Conservation (phyloP, 768 basidiomycete species). For the Polyporus arcularius region DNA sequence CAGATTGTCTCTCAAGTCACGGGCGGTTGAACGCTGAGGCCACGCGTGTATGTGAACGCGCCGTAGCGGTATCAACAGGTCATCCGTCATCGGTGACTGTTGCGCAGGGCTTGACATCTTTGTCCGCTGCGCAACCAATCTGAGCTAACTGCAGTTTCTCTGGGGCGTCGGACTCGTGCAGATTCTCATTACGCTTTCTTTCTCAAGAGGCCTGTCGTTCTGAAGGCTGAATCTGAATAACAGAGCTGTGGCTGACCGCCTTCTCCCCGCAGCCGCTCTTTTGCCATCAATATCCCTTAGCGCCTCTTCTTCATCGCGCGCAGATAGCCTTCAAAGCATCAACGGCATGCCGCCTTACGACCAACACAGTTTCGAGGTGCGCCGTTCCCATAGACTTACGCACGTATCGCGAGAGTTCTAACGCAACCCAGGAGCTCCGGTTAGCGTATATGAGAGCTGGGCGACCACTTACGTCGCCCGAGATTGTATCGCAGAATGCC, state of each 20-base stretch:
- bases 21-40: no score
- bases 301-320: not conserved
- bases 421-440: slow-evolving; percentile 47
- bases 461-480: slow-evolving; percentile 47
- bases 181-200: no score
- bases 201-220: no score
- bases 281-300: slow-evolving; percentile 17
- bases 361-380: slow-evolving; percentile 53
- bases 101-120: no score
- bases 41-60: no score
- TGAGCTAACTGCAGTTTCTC: no score
- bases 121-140: no score
- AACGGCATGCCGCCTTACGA: slow-evolving; percentile 38
- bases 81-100: no score
- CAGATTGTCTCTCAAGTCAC: no score
- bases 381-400: not conserved
- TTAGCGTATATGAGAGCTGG: slow-evolving; percentile 44
- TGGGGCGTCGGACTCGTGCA: no score
- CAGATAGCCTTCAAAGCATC: slow-evolving; percentile 40
- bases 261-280: slow-evolving; percentile 27
- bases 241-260: not conserved
- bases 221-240: not conserved
- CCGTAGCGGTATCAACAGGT: no score
- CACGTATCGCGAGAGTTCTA: not conserved
- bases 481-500: slow-evolving; percentile 26